Base-by-base conservation (phyloP, 257 asterid species). In the Ajuga chamaepitys region DNA sequence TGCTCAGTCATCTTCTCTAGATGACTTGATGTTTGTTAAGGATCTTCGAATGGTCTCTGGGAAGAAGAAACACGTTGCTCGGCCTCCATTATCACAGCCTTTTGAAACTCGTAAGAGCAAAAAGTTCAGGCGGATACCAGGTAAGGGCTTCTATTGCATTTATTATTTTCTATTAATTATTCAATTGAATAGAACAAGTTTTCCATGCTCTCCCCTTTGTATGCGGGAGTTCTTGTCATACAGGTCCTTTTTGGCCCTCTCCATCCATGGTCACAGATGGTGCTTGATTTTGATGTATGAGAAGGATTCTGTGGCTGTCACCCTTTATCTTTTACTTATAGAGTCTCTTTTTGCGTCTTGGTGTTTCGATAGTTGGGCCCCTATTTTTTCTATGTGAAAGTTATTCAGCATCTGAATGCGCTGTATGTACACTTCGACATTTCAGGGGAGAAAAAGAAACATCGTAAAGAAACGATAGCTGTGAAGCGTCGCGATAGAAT, bases 361-460 rank as follows among this genome's bases (percentile, higher is more conserved):
- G n/a, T 46, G 45, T 60, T 44, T 34, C 55, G 8, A 35, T 45
- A 25, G 32, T 58, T 57, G 4, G 61, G n/a, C 68, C 66, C 30
- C 37, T 12, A 4, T 51, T 17, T 25, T 51, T 44, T 53, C 66
- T 21, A 24, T 35, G 21, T 62, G 41, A 46, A 16, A 26, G 40
- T 53, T 16, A n/a, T 25, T 55, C 16, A 16, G 40, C 46, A 48
- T 59, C 77, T 83, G 70, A 71, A 46, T 42, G 52, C 56, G 24
- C 59, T 35, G 21, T 60, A 58, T 53, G 62, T 63, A 51, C 65
- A 28, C 50, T 52, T 70, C 51, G 51, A 32, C 21, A 64, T 75
- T 78, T 62, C 83, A 89, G 99, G 96, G 54, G 97, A 86, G 50
- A 94, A 89, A 68, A 90, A 86, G 95, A 94, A 86, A 70, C 89